Percentiles rank a stretch among this genome's conserved stretches.
Evolutionary conservation across 2,329 filamentous ascomycete species (phyloP).

Genomic region (Rhynchosporium agropyri): DNA sequence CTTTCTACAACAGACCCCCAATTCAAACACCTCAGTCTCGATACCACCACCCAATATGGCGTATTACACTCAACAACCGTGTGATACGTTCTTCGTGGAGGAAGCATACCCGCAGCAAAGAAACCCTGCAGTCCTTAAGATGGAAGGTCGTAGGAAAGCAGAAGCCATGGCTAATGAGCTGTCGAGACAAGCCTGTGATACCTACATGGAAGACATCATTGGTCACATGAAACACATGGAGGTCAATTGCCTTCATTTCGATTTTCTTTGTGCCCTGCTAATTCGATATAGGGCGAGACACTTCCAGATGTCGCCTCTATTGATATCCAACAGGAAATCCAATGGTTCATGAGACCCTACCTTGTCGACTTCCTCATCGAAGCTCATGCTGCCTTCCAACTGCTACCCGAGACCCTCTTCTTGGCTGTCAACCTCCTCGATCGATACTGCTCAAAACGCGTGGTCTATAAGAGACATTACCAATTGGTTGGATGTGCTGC

Average conservation of each 20-base stretch:
- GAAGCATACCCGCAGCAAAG: constrained; percentile 40
- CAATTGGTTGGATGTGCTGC: constrained; percentile 96
- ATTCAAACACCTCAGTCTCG: constrained; percentile 16
- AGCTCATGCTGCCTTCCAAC: constrained; percentile 90
- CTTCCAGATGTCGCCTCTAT: constrained; percentile 96
- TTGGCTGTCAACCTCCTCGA: constrained; percentile 95
- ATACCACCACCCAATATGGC: constrained; percentile 38
- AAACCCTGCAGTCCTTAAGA: constrained; percentile 58
- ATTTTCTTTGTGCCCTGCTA: constrained; percentile 32
- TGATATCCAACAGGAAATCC: constrained; percentile 98
- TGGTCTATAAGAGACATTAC: constrained; percentile 99
- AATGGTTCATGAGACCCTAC: constrained; percentile 99
- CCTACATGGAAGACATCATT: constrained; percentile 93
- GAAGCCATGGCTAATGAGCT: constrained; percentile 88
- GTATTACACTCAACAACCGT: constrained; percentile 52
- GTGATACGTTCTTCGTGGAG: constrained; percentile 71
- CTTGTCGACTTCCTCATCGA: constrained; percentile 98
- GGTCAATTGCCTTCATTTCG: constrained; percentile 45
- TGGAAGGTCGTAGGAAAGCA: constrained; percentile 80
- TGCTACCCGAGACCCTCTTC: constrained; percentile 93
- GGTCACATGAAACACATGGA: constrained; percentile 96
- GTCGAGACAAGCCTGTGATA: constrained; percentile 79
- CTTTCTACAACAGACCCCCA: constrained; percentile 32
- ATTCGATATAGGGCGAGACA: constrained; percentile 68
- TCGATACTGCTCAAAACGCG: constrained; percentile 94